These are phyloP conservation scores for Malania oleifera DNA, from an alignment of 164 flowering plant species.

Conservation along the genomic window DNA sequence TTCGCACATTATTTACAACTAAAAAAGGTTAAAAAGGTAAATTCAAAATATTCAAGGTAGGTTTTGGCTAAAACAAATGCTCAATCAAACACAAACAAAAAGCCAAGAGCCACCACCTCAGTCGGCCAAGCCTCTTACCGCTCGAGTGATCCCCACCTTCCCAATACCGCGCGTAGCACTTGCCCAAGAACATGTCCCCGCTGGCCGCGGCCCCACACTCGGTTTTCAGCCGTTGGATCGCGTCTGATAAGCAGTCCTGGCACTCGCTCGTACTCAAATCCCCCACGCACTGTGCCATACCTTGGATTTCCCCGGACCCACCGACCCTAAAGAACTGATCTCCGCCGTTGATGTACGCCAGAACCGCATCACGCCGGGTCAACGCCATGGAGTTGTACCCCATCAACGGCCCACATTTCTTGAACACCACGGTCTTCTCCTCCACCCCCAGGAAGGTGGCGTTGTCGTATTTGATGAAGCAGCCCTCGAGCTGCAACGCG, in stretches of 20 bases:
- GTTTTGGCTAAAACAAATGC: neutral
- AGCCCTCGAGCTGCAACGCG: constrained; percentile 57
- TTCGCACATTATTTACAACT: neutral
- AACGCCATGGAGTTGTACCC: constrained; percentile 26
- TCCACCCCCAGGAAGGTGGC: constrained; percentile 44
- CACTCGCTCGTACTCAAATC: constrained; percentile 54
- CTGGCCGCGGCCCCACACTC: constrained; percentile 37
- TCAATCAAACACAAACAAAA: constrained; percentile 9
- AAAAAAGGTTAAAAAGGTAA: neutral
- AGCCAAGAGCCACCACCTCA: constrained; percentile 20
- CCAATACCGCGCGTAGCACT: constrained; percentile 60
- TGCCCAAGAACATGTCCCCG: constrained; percentile 59
- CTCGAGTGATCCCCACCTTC: constrained; percentile 26
- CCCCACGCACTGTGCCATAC: constrained; percentile 53
- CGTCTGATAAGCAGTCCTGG: constrained; percentile 52
- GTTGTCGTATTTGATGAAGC: constrained; percentile 58
- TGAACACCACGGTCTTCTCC: constrained; percentile 44
- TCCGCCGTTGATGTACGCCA: constrained; percentile 33
- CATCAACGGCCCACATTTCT: constrained; percentile 42
- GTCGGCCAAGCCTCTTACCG: constrained; percentile 34
- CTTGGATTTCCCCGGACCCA: constrained; percentile 35
- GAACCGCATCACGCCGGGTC: constrained; percentile 32
- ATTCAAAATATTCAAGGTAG: neutral
- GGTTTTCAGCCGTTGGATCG: constrained; percentile 40
- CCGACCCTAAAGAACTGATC: constrained; percentile 32